Evolutionary conservation across 2,329 filamentous ascomycete genomes (phyloP).

Genomic region (Colletotrichum navitas): DNA sequence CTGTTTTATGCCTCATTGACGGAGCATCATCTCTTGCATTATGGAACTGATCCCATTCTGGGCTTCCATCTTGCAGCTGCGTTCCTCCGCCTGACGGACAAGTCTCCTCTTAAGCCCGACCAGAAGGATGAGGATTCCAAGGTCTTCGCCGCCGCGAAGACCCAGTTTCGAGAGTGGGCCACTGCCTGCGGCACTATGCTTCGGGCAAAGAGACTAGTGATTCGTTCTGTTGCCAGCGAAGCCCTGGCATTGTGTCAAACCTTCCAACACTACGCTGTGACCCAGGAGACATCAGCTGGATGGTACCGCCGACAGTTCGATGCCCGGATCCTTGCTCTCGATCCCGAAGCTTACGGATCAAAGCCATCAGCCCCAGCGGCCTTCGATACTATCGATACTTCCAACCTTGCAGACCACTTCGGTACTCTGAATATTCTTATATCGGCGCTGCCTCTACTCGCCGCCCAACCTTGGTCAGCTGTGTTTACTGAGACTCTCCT

Average conservation of each 20-base stretch:
- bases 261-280: slow-evolving; percentile 57
- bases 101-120: slow-evolving; percentile 54
- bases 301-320: slow-evolving; percentile 59
- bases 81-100: slow-evolving; percentile 53
- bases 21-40: slow-evolving; percentile 56
- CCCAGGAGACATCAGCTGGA: slow-evolving; percentile 51
- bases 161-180: slow-evolving; percentile 62
- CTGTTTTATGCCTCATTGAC: slow-evolving; percentile 50
- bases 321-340: slow-evolving; percentile 56
- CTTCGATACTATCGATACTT: slow-evolving; percentile 71
- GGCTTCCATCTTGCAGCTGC: slow-evolving; percentile 70
- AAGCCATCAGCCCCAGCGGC: slow-evolving; percentile 51
- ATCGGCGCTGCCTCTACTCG: slow-evolving; percentile 61
- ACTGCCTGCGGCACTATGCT: slow-evolving; percentile 46
- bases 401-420: slow-evolving; percentile 57
- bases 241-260: slow-evolving; percentile 65
- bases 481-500: slow-evolving; percentile 55
- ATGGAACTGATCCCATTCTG: slow-evolving; percentile 63
- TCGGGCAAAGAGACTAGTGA: slow-evolving; percentile 51
- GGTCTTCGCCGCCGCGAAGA: slow-evolving; percentile 53
- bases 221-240: slow-evolving; percentile 64
- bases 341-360: slow-evolving; percentile 56
- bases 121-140: slow-evolving; percentile 42
- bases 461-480: slow-evolving; percentile 56
- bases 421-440: slow-evolving; percentile 55